Conservation (phyloP, 2,329 filamentous ascomycete species). For the Cladosporium sp. region DNA sequence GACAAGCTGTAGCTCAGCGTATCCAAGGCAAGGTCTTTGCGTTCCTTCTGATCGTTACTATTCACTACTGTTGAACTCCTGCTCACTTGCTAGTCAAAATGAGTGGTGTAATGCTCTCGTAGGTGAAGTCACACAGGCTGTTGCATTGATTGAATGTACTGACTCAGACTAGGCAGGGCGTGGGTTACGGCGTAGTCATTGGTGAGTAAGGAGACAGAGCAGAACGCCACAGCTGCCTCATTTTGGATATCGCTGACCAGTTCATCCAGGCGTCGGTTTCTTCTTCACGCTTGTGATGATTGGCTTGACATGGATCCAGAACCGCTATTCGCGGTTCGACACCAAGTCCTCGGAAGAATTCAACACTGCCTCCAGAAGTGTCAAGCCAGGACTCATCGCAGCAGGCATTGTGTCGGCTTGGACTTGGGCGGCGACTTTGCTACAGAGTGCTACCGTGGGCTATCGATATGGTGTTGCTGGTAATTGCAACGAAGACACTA, state of each 20-base stretch:
- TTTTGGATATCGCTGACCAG: neutral
- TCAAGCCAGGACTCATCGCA: slow-evolving; percentile 81
- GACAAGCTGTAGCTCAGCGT: too few relatives aligned
- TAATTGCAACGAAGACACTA: neutral
- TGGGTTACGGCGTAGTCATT: slow-evolving; percentile 72
- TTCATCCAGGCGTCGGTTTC: slow-evolving; percentile 53
- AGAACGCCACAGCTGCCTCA: too few relatives aligned
- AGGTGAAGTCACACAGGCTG: neutral
- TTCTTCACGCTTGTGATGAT: slow-evolving; percentile 55
- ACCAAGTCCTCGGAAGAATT: slow-evolving; percentile 85
- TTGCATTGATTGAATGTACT: neutral
- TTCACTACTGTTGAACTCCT: neutral
- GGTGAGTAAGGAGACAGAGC: slow-evolving; percentile 28
- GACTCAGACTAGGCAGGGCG: slow-evolving; percentile 16
- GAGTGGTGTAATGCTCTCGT: slow-evolving; percentile 4
- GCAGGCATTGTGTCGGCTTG: slow-evolving; percentile 83
- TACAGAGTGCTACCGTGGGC: slow-evolving; percentile 29
- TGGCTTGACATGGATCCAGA: slow-evolving; percentile 22
- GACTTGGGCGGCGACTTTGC: slow-evolving; percentile 58
- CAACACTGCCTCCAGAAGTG: slow-evolving; percentile 76
- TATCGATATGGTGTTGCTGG: slow-evolving; percentile 21
- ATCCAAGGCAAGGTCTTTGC: neutral
- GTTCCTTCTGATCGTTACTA: neutral
- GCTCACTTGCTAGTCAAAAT: neutral
- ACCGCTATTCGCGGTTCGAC: slow-evolving; percentile 48